Base-by-base conservation (phyloP, 352 stramenopile genomes). In the Plasmopara viticola region DNA sequence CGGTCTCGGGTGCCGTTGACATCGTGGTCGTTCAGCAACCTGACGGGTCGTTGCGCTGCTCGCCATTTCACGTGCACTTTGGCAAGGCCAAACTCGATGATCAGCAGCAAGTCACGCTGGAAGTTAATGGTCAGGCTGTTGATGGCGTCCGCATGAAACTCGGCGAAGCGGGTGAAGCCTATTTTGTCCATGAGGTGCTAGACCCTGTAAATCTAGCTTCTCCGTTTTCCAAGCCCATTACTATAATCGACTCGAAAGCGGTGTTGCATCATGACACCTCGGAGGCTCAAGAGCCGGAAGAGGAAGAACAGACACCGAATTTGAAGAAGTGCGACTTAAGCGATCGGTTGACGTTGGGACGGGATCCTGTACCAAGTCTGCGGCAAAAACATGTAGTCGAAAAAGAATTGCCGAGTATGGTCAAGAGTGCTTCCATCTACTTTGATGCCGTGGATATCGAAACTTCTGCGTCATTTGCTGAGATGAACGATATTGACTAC, bases 31-130 rank as follows among this genome's bases (percentile, higher is more conserved):
- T 95, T 45, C 74, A 87, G 48, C 79, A 91, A 46, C 66, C 83
- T 20, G 79, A 84, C 58, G 77, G 76, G 31, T 47, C 52, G 9
- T 54, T 85, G 35, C 66, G 47, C 28, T 89, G 78, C 62, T 87
- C 85, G 43, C 83, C 81, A 13, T 94, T 93, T 64, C 75, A 89
- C 58, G 82, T 93, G 30, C 78, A 90, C 44, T 95, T 95, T 45
- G 82, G 78, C 39, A 77, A 81, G 56, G 56, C 80, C 39, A 66
- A 69, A 48, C 34, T 34, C 6, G 56, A 61, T 20, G 51, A 64
- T 20, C 69, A 78, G 31, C 80, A 76, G 43, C 59, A 74, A 34
- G 71, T 88, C n/a, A 53, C 48, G 18, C 48, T 89, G 5, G 47
- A 80, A 20, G 76, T 87, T 14, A 94, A 94, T 51, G 78, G 83